Conservation (phyloP, 1,284 basidiomycete genomes). For the Apiotrichum akiyoshidainum region DNA sequence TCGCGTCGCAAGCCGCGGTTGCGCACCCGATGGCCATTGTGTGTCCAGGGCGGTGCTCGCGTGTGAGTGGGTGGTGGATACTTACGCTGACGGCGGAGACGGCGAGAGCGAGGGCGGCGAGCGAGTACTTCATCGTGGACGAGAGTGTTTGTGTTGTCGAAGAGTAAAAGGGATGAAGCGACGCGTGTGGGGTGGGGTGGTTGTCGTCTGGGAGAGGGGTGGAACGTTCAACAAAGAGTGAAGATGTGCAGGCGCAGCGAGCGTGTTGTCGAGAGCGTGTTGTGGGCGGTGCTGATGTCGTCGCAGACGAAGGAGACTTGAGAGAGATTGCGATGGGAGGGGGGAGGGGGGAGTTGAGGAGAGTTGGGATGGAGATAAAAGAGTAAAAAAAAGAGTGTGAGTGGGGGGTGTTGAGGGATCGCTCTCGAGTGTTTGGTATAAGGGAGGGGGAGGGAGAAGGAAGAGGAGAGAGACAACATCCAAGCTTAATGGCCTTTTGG, state of each 20-base stretch:
- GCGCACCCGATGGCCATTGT: not conserved
- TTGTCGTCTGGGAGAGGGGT: not conserved
- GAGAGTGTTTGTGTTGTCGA: not conserved
- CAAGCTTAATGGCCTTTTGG: too few species aligned
- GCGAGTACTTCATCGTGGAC: conserved; percentile 20
- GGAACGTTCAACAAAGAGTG: not conserved
- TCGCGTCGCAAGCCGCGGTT: not conserved
- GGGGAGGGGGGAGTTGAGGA: not conserved
- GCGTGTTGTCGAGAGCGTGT: not conserved
- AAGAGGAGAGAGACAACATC: not conserved
- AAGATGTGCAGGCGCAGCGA: conserved; percentile 3
- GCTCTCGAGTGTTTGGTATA: not conserved
- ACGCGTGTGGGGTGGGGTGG: not conserved
- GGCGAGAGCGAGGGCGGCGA: conserved; percentile 15
- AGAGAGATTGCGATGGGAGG: too few species aligned
- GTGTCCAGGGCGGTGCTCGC: too few species aligned
- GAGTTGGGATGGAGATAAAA: not conserved
- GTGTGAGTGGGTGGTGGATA: not conserved
- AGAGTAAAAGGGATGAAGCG: not conserved
- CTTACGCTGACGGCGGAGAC: conserved; percentile 15
- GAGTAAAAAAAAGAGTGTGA: conserved; percentile 6
- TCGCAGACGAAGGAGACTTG: conserved; percentile 8
- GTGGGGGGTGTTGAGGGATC: not conserved
- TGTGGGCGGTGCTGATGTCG: not conserved
- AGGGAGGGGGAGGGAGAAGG: not conserved